Evolutionary conservation across 1,284 basidiomycete species (phyloP), one percentile per base, ranked within the genome.

Genomic region (Ustilago tritici): DNA sequence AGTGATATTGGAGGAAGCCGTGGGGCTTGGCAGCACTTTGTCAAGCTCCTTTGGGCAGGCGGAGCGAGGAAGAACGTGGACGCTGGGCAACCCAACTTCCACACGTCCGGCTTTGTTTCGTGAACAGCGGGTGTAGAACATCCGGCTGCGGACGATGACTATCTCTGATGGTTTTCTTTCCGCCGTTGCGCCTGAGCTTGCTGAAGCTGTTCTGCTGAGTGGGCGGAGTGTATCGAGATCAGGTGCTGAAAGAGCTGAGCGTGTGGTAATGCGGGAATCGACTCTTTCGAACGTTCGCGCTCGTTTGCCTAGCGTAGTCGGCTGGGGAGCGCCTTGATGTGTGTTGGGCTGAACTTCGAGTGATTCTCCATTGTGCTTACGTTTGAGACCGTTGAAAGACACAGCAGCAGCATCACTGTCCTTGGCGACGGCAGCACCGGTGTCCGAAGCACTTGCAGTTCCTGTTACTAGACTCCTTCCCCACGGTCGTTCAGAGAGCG

Each of bases 51-150:
- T 64, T 2, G 17, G 19, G 28, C 1, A 52, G 12, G 58, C 49
- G 10, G 70, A 67, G 15, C 78, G 73, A 31, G 35, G 61, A 56
- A 31, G 65, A 65, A 80, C 41, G 72, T 67, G 92, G 73, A 89
- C 88, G 3, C 89, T 87, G n/a, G 92, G 91, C 5, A 94, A 86
- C 3, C 93, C 93, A 15, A 92, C 88, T 2, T 68, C 71, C 83
- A 87, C 49, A 86, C 87, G 5, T 87, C 88, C 43, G 88, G 86
- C 1, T 89, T 89, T 46, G 89, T 86, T 54, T 86, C 88, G 66
- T n/a, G 87, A 87, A 4, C 92, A 90, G 43, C 91, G 88, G 3
- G 90, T 89, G 80, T 94, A 94, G 82, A 93, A 92, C 66, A 93
- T 84, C 34, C 90, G 88, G 1, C 88, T 86, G 28, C 92, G 89